Conservation (phyloP, 148 eudicot genomes). For the Amaranthus cruentus region DNA sequence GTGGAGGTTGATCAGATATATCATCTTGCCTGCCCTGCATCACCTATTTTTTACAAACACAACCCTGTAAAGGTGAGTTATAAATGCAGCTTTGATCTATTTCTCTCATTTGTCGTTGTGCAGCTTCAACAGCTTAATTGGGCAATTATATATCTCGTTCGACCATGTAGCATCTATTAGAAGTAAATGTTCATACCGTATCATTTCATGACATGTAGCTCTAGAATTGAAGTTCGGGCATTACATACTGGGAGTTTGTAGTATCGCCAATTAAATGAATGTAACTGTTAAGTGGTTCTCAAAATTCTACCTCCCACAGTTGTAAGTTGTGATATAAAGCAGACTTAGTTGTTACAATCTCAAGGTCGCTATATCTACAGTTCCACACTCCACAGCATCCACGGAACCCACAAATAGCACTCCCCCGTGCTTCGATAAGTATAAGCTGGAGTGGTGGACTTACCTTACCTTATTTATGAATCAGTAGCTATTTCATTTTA, state of each 20-base stretch:
- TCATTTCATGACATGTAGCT: not conserved
- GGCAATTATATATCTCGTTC: constrained; percentile 7
- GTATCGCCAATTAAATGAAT: not conserved
- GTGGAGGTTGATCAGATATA: constrained; percentile 95
- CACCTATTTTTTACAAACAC: constrained; percentile 95
- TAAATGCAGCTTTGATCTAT: constrained; percentile 7
- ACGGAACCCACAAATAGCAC: not conserved
- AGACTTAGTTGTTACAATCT: not conserved
- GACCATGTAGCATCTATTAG: not conserved
- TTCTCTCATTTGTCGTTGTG: not conserved
- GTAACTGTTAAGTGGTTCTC: not conserved
- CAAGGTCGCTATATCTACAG: not conserved
- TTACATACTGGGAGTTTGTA: not conserved
- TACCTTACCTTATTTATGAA: not conserved
- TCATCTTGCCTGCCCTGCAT: constrained; percentile 99
- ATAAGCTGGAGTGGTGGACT: not conserved
- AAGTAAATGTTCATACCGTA: not conserved
- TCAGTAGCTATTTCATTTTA: not conserved
- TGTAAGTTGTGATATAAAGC: not conserved
- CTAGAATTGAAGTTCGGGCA: not conserved
- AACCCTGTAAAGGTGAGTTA: constrained; percentile 84
- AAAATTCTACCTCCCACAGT: not conserved
- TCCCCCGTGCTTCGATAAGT: not conserved
- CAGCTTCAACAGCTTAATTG: not conserved
- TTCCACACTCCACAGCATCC: not conserved